phyloP scores from a whole-genome alignment of 257 asterid genomes.

The Capsicum pubescens region DNA sequence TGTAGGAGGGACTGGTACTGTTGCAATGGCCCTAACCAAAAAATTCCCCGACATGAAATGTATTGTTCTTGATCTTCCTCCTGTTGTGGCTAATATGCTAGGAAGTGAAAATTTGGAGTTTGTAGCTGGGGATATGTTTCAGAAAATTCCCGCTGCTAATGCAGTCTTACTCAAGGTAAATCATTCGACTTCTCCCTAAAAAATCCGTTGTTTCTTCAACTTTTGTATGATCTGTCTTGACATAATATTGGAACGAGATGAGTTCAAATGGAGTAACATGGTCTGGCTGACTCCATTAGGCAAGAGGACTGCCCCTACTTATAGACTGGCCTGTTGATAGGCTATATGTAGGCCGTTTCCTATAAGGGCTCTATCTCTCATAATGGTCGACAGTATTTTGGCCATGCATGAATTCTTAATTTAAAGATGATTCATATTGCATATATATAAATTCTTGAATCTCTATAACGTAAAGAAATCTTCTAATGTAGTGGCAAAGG shows the following conservation, averaged over 20 bases:
- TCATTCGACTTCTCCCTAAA: neutral
- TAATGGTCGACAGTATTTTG: neutral
- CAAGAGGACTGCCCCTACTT: neutral
- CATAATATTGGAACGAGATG: neutral
- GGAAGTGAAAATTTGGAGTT: slow-evolving; percentile 19
- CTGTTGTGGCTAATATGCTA: slow-evolving; percentile 36
- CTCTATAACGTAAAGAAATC: no score
- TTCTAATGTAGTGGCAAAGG: no score
- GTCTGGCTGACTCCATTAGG: neutral
- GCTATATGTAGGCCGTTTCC: neutral
- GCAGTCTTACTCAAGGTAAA: slow-evolving; percentile 35
- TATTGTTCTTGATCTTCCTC: slow-evolving; percentile 39
- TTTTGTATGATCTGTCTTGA: neutral
- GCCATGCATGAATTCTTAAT: no score
- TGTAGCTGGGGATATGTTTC: slow-evolving; percentile 40
- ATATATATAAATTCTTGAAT: no score
- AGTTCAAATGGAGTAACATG: neutral
- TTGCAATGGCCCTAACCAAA: slow-evolving; percentile 35
- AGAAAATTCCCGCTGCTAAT: slow-evolving; percentile 33
- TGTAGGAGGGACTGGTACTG: slow-evolving; percentile 43
- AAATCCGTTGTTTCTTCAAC: neutral
- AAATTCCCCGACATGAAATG: slow-evolving; percentile 35
- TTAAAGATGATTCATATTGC: no score
- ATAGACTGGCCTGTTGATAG: neutral
- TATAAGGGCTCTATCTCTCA: neutral